phyloP scores from a whole-genome alignment of 2,329 filamentous ascomycete species.

The Epichloe typhina region DNA sequence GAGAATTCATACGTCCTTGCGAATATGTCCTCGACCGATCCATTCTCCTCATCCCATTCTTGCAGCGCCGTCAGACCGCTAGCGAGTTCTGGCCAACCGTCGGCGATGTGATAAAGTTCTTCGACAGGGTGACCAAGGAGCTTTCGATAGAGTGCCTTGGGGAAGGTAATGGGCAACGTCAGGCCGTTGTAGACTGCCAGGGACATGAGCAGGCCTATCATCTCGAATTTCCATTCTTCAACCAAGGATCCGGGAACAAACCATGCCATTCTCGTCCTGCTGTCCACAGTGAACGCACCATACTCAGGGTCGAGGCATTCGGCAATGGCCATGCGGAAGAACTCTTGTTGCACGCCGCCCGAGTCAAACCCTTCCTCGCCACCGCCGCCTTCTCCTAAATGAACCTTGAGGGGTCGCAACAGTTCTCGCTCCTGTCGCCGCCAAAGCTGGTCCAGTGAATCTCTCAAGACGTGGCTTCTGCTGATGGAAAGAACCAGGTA shows the following conservation, averaged over 20 bases:
- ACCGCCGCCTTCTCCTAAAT: constrained; percentile 66
- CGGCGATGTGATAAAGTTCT: constrained; percentile 62
- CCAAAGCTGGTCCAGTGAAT: constrained; percentile 84
- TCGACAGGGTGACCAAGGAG: constrained; percentile 57
- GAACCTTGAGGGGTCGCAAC: constrained; percentile 74
- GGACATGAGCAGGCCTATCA: constrained; percentile 77
- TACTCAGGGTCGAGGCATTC: constrained; percentile 68
- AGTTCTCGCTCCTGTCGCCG: constrained; percentile 70
- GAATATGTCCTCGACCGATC: constrained; percentile 70
- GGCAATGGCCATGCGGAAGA: constrained; percentile 73
- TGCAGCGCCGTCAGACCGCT: constrained; percentile 61
- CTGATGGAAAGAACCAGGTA: constrained; percentile 60
- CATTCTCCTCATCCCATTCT: constrained; percentile 62
- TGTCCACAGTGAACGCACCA: constrained; percentile 69
- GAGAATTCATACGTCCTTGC: constrained; percentile 80
- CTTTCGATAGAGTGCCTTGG: constrained; percentile 69
- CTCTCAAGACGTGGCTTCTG: constrained; percentile 51
- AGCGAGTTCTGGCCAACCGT: constrained; percentile 76
- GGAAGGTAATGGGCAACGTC: constrained; percentile 81
- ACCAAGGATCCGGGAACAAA: constrained; percentile 74
- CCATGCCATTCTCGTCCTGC: constrained; percentile 68
- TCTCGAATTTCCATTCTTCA: constrained; percentile 78
- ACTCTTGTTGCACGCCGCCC: constrained; percentile 92
- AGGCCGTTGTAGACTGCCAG: constrained; percentile 88
- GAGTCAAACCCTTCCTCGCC: constrained; percentile 88